Conservation (phyloP, 306 rosid genomes). For the Acacia acuminata region DNA sequence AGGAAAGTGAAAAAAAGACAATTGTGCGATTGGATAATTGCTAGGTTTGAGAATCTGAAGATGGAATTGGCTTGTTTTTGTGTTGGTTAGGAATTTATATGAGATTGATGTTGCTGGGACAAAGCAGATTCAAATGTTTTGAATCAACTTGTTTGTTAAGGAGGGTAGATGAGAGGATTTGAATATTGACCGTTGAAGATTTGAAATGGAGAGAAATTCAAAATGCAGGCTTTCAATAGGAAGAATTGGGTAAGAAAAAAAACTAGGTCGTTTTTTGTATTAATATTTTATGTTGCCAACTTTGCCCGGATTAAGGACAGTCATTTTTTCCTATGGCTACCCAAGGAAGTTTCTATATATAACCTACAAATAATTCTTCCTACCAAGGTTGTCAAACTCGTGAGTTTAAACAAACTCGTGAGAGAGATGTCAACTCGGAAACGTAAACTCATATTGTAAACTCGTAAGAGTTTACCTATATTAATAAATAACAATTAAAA, state of each 20-base stretch:
- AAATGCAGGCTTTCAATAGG: slow-evolving; percentile 39
- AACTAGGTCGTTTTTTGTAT: background rate
- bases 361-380: too few species aligned
- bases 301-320: background rate
- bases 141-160: background rate
- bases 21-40: background rate
- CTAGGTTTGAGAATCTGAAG: background rate
- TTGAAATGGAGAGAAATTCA: slow-evolving; percentile 38
- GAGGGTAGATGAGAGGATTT: background rate
- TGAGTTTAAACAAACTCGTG: too few species aligned
- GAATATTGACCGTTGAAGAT: slow-evolving; percentile 65
- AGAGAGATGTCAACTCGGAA: too few species aligned
- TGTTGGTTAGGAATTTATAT: background rate
- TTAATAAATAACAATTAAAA: too few species aligned
- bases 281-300: background rate
- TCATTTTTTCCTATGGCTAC: too few species aligned
- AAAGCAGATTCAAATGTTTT: slow-evolving; percentile 23
- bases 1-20: background rate
- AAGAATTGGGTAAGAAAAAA: slow-evolving; percentile 30
- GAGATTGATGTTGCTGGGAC: background rate
- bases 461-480: too few species aligned
- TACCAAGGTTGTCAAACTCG: too few species aligned
- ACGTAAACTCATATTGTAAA: too few species aligned
- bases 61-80: background rate
- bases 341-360: too few species aligned